Evolutionary conservation across 495 filamentous ascomycete species (phyloP).

Genomic region (Bathelium albidoporum): DNA sequence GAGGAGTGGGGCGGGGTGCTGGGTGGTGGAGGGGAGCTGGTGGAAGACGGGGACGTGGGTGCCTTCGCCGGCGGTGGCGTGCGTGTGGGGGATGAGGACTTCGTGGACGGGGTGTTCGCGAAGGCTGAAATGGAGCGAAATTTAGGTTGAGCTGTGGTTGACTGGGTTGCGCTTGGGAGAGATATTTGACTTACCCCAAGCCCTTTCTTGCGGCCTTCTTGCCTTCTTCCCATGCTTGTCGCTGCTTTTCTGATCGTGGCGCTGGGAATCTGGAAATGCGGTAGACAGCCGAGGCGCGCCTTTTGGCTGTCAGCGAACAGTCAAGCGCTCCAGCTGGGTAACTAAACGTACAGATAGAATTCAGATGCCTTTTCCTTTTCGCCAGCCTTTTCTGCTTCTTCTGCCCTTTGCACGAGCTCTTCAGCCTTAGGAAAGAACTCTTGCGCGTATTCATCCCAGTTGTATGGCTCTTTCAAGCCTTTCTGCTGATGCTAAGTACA

Average conservation of each 20-base stretch:
- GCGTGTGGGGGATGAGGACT: slow-evolving; percentile 48
- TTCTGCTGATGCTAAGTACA: slow-evolving; percentile 26
- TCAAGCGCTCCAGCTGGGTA: neutral
- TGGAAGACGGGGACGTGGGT: slow-evolving; percentile 53
- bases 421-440: slow-evolving; percentile 51
- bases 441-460: slow-evolving; percentile 51
- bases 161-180: neutral
- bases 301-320: slow-evolving; percentile 10
- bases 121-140: slow-evolving; percentile 16
- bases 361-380: slow-evolving; percentile 43
- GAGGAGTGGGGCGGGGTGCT: slow-evolving; percentile 46
- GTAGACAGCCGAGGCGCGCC: slow-evolving; percentile 57
- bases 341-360: slow-evolving; percentile 44
- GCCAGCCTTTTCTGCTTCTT: slow-evolving; percentile 34
- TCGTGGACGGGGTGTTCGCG: slow-evolving; percentile 50
- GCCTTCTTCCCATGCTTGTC: slow-evolving; percentile 54
- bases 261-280: slow-evolving; percentile 65
- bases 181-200: slow-evolving; percentile 23
- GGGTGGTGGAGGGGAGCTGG: slow-evolving; percentile 42
- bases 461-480: slow-evolving; percentile 53
- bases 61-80: slow-evolving; percentile 40
- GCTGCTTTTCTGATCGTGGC: slow-evolving; percentile 45
- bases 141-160: neutral
- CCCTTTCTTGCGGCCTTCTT: slow-evolving; percentile 56
- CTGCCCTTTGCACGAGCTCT: slow-evolving; percentile 40